A percentile compares a stretch with the other conserved stretches of the same genome.
phyloP scores from a whole-genome alignment of 2,329 filamentous ascomycete genomes.

The Onygenales sp. region DNA sequence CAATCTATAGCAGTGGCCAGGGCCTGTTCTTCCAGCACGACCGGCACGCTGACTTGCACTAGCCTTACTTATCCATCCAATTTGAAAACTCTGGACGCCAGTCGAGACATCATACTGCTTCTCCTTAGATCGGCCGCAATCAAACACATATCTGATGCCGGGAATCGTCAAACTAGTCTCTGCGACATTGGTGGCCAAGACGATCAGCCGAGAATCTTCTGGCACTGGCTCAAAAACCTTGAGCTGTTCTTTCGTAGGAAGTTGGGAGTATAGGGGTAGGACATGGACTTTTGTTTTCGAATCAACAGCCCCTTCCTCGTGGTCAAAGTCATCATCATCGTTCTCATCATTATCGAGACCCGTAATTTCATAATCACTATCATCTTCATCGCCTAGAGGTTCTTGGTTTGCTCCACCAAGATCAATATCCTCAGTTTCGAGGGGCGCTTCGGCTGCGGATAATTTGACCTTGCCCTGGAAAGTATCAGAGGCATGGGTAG shows the following conservation, averaged over 20 bases:
- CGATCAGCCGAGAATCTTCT: slow-evolving; percentile 72
- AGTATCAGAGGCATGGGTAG: slow-evolving; percentile 38
- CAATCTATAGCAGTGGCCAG: slow-evolving; percentile 88
- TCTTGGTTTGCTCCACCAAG: slow-evolving; percentile 51
- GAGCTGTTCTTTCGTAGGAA: slow-evolving; percentile 84
- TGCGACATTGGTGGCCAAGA: slow-evolving; percentile 91
- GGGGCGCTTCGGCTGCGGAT: slow-evolving; percentile 63
- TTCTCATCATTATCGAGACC: slow-evolving; percentile 48
- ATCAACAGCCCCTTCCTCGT: slow-evolving; percentile 50
- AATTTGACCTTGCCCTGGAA: slow-evolving; percentile 62
- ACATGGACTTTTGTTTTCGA: slow-evolving; percentile 68
- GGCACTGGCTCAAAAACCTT: slow-evolving; percentile 80
- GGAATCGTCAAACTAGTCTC: slow-evolving; percentile 97
- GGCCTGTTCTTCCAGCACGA: slow-evolving; percentile 88
- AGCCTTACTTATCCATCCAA: slow-evolving; percentile 96
- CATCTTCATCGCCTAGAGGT: slow-evolving; percentile 42
- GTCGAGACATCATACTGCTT: slow-evolving; percentile 78
- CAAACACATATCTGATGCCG: slow-evolving; percentile 89
- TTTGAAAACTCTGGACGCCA: slow-evolving; percentile 89
- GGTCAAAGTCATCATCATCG: slow-evolving; percentile 58
- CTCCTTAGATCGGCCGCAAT: slow-evolving; percentile 86
- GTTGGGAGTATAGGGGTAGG: slow-evolving; percentile 84
- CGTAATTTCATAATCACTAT: slow-evolving; percentile 52
- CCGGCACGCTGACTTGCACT: slow-evolving; percentile 86
- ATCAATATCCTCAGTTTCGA: slow-evolving; percentile 82